These are phyloP conservation scores for Medicago ruthenica DNA, from an alignment of 306 rosid species.

Conservation along the genomic window DNA sequence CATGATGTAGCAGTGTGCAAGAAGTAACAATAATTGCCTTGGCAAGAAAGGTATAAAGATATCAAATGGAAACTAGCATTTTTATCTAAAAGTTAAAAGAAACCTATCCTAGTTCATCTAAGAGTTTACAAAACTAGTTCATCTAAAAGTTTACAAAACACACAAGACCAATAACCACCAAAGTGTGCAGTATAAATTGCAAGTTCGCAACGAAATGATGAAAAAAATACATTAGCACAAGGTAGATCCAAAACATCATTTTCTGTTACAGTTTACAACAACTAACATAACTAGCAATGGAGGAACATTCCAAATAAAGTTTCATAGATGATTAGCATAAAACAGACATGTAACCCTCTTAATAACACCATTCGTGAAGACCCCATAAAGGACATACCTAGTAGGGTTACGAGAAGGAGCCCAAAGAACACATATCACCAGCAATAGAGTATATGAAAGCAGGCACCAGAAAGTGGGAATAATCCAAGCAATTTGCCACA, in stretches of 20 bases:
- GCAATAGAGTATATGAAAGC: constrained; percentile 76
- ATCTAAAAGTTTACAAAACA: neutral
- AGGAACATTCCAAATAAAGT: neutral
- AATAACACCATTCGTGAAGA: constrained; percentile 17
- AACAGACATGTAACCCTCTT: neutral
- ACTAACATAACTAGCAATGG: constrained; percentile 7
- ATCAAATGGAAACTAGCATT: neutral
- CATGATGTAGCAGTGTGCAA: neutral
- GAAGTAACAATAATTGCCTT: neutral
- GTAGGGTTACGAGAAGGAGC: constrained; percentile 94
- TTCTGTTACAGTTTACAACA: neutral
- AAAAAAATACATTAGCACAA: neutral
- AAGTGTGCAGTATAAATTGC: constrained; percentile 1
- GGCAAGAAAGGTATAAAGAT: neutral
- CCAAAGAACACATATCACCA: constrained; percentile 84
- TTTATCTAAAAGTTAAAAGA: constrained; percentile 9
- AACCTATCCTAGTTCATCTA: neutral
- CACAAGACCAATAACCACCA: constrained; percentile 16
- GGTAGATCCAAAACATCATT: constrained; percentile 7
- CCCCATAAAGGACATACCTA: constrained; percentile 58
- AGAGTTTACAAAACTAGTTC: too few species aligned
- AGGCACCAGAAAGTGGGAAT: constrained; percentile 90
- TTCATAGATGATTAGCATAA: constrained; percentile 11
- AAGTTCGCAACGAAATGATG: constrained; percentile 2
- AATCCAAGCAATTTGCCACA: constrained; percentile 96